Evolutionary conservation across 163 green algal species (phyloP).

Genomic region (Volvox carteri): DNA sequence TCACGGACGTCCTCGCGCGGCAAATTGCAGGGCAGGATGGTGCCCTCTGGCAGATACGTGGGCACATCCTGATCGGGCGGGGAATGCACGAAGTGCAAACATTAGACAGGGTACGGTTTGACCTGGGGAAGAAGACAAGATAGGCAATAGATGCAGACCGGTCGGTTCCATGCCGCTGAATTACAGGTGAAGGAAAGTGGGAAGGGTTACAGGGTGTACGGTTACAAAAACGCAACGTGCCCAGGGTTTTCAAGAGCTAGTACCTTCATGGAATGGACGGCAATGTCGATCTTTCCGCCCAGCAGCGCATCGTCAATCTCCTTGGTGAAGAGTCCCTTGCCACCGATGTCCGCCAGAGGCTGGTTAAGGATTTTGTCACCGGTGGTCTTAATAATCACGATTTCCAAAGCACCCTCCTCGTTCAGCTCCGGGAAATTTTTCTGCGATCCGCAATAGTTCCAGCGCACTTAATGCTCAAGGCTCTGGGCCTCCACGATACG

Average conservation of each 20-base stretch:
- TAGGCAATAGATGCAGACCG: too few relatives aligned
- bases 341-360: constrained; percentile 98
- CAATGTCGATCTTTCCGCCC: constrained; percentile 95
- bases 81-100: too few relatives aligned
- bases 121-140: too few relatives aligned
- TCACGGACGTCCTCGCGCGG: constrained; percentile 97
- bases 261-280: constrained; percentile 99
- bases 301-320: constrained; percentile 99
- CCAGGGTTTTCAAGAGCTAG: too few relatives aligned
- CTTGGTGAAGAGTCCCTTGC: constrained; percentile 99
- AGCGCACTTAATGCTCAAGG: too few relatives aligned
- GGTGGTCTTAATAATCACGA: constrained; percentile 99
- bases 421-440: constrained; percentile 88
- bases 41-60: constrained; percentile 96
- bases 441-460: too few relatives aligned
- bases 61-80: constrained; percentile 89
- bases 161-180: too few relatives aligned
- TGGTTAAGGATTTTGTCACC: constrained; percentile 98
- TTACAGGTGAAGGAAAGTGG: too few relatives aligned
- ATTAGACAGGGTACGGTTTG: too few relatives aligned
- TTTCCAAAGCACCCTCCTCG: constrained; percentile 96
- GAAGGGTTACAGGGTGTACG: too few relatives aligned
- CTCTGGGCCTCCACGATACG: too few relatives aligned
- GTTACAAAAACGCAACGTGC: too few relatives aligned
- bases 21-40: constrained; percentile 98